Percentiles rank a stretch among this genome's conserved stretches.
These are phyloP conservation scores for Carallia pectinifolia DNA, from an alignment of 345 rosid genomes.

Conservation along the genomic window DNA sequence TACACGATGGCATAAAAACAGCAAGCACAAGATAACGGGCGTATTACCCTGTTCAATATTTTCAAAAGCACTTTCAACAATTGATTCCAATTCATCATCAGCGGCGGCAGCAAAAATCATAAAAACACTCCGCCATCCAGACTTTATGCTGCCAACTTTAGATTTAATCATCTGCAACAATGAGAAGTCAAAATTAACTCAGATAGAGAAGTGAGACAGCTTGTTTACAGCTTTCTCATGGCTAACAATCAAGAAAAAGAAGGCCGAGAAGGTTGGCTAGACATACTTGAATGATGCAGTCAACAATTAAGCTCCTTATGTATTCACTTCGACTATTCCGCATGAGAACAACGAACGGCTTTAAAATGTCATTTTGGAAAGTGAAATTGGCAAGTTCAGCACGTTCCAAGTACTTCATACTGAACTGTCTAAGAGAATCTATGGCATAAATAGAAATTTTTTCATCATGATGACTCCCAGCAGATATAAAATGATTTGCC, in stretches of 20 bases:
- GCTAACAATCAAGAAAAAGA: neutral
- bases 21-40: neutral
- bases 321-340: constrained; percentile 77
- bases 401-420: constrained; percentile 88
- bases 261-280: constrained; percentile 16
- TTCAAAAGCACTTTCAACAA: constrained; percentile 89
- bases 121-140: constrained; percentile 94
- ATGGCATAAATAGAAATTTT: constrained; percentile 93
- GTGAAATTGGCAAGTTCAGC: constrained; percentile 89
- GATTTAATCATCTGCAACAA: constrained; percentile 81
- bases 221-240: neutral
- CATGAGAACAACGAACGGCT: constrained; percentile 88
- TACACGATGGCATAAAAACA: constrained; percentile 9
- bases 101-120: constrained; percentile 93
- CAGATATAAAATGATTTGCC: constrained; percentile 88
- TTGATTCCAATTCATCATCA: constrained; percentile 76
- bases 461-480: constrained; percentile 90
- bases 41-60: constrained; percentile 83
- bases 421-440: constrained; percentile 93
- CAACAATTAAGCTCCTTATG: constrained; percentile 80
- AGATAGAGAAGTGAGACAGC: neutral
- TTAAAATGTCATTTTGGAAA: constrained; percentile 92
- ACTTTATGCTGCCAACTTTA: constrained; percentile 86
- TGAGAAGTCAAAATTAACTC: constrained; percentile 20
- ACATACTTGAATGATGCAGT: constrained; percentile 85